Conservation (phyloP, 129 eudicot genomes). For the Centella asiatica region DNA sequence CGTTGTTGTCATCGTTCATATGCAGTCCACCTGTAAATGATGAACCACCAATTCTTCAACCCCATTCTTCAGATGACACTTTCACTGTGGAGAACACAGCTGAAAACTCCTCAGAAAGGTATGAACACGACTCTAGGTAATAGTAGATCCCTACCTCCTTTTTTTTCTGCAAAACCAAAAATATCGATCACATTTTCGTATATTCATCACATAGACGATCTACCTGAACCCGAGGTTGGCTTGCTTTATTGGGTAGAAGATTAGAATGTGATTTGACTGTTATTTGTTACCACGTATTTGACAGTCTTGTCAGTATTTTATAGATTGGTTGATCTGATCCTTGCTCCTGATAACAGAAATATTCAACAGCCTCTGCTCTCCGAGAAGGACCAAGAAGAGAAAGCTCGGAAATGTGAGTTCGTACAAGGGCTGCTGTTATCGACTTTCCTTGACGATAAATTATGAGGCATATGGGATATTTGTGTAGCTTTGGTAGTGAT, state of each 20-base stretch:
- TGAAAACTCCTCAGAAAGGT: constrained; percentile 38
- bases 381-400: constrained; percentile 81
- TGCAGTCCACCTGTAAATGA: constrained; percentile 35
- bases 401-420: constrained; percentile 61
- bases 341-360: constrained; percentile 23
- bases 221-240: too few species aligned
- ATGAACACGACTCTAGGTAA: background rate
- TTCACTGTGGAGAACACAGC: constrained; percentile 17
- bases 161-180: too few species aligned
- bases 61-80: constrained; percentile 27
- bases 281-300: too few species aligned
- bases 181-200: too few species aligned
- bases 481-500: background rate
- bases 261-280: too few species aligned
- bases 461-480: constrained; percentile 24
- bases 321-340: background rate
- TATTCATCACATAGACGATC: too few species aligned
- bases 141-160: background rate
- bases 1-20: constrained; percentile 63
- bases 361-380: constrained; percentile 35
- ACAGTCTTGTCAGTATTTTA: background rate
- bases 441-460: constrained; percentile 61
- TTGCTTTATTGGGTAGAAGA: too few species aligned
- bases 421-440: constrained; percentile 80
- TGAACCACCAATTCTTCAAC: constrained; percentile 30